Percentiles rank a stretch among this genome's conserved stretches.
Evolutionary conservation across 2,329 filamentous ascomycete species (phyloP).

Genomic region (Aureobasidium sp.): DNA sequence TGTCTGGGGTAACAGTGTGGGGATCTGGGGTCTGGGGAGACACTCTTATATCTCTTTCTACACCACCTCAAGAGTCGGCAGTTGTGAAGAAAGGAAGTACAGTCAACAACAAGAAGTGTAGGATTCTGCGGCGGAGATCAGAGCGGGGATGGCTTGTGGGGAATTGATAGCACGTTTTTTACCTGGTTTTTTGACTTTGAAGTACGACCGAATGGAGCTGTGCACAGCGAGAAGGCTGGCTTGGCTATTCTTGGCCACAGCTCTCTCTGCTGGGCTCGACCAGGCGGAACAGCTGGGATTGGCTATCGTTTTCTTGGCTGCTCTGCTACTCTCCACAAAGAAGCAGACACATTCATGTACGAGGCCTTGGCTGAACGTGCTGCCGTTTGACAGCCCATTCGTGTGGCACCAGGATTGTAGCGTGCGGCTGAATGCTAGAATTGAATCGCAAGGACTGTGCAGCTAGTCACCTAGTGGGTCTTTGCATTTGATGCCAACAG

Average conservation of each 20-base stretch:
- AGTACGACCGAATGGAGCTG: neutral
- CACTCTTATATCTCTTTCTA: neutral
- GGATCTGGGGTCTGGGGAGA: neutral
- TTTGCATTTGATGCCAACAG: neutral
- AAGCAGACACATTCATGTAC: neutral
- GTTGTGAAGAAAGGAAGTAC: neutral
- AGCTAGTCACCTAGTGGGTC: neutral
- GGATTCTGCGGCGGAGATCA: neutral
- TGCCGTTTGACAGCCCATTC: neutral
- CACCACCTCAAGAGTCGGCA: neutral
- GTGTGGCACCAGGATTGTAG: neutral
- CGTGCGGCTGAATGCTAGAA: neutral
- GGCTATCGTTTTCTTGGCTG: neutral
- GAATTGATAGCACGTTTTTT: neutral
- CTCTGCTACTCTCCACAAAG: neutral
- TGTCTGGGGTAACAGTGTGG: neutral
- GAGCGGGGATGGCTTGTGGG: neutral
- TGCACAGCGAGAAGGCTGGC: neutral
- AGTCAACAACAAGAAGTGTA: neutral
- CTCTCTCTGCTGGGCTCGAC: neutral
- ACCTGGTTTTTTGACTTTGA: neutral
- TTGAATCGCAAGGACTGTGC: neutral
- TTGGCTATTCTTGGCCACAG: neutral
- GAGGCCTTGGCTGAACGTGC: neutral
- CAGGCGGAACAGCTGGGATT: neutral